phyloP scores from a whole-genome alignment of 768 basidiomycete genomes.

The Macrolepiota dolichaula region DNA sequence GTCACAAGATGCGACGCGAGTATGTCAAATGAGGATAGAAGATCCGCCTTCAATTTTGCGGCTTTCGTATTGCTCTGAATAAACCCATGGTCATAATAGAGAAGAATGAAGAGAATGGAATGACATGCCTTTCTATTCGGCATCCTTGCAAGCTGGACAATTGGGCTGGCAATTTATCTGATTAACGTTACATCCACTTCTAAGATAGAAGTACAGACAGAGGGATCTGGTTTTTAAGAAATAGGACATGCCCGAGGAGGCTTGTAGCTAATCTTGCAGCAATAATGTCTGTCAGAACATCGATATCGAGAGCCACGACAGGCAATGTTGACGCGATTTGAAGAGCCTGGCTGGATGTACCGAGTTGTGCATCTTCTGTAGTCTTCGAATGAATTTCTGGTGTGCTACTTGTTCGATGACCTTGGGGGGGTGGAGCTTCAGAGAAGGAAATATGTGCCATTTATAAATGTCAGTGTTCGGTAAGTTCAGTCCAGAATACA shows the following conservation, averaged over 20 bases:
- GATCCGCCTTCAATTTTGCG: slow-evolving; percentile 56
- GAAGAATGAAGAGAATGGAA: neutral
- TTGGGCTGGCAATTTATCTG: slow-evolving; percentile 42
- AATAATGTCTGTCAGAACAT: slow-evolving; percentile 50
- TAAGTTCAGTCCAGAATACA: too few species aligned
- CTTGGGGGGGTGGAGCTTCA: neutral
- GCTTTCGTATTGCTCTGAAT: slow-evolving; percentile 43
- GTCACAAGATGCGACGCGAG: slow-evolving; percentile 71
- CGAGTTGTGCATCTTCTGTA: neutral
- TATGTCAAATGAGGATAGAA: slow-evolving; percentile 65
- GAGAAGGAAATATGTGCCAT: slow-evolving; percentile 1
- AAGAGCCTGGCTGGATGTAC: neutral
- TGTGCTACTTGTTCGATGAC: neutral
- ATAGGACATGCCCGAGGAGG: slow-evolving; percentile 67
- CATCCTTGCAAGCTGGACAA: slow-evolving; percentile 60
- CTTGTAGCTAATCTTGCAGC: slow-evolving; percentile 63
- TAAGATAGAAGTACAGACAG: slow-evolving; percentile 49
- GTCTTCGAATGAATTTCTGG: neutral
- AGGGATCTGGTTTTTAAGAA: slow-evolving; percentile 76
- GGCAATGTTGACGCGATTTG: slow-evolving; percentile 22
- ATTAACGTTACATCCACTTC: neutral
- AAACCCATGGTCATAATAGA: neutral
- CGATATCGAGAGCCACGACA: slow-evolving; percentile 42
- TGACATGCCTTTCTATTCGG: slow-evolving; percentile 39
- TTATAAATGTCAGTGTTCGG: neutral